Percentiles rank a stretch among this genome's conserved stretches.
These are phyloP conservation scores for Neurospora sp. DNA, from an alignment of 495 filamentous ascomycete genomes.

Conservation along the genomic window DNA sequence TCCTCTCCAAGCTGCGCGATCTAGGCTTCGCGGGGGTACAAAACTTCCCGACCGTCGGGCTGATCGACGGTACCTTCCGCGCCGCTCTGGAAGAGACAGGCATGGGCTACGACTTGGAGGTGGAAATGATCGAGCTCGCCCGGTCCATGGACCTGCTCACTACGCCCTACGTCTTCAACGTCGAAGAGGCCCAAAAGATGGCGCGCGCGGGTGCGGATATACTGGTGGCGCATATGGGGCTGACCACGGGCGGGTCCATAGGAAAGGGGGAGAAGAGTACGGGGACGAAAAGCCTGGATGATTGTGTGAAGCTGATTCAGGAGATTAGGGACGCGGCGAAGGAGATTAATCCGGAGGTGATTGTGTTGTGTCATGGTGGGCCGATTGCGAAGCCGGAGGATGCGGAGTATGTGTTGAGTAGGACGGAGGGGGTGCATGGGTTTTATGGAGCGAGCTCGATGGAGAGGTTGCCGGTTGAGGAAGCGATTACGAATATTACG, in stretches of 20 bases:
- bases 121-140: slow-evolving; percentile 52
- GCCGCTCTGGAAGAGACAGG: slow-evolving; percentile 59
- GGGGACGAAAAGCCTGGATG: slow-evolving; percentile 50
- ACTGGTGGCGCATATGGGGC: slow-evolving; percentile 58
- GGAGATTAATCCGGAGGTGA: slow-evolving; percentile 43
- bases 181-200: slow-evolving; percentile 50
- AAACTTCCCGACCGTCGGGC: slow-evolving; percentile 64
- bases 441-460: slow-evolving; percentile 65
- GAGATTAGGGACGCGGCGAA: slow-evolving; percentile 51
- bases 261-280: slow-evolving; percentile 33
- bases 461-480: slow-evolving; percentile 61
- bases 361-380: slow-evolving; percentile 62
- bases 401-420: slow-evolving; percentile 49
- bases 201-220: slow-evolving; percentile 54
- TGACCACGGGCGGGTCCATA: slow-evolving; percentile 56
- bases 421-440: slow-evolving; percentile 53
- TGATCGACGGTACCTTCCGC: slow-evolving; percentile 59
- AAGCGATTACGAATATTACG: slow-evolving; percentile 52
- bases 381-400: slow-evolving; percentile 54
- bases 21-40: slow-evolving; percentile 59
- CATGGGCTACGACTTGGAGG: slow-evolving; percentile 55
- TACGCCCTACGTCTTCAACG: slow-evolving; percentile 59
- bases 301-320: slow-evolving; percentile 49
- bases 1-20: slow-evolving; percentile 45
- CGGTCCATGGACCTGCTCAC: slow-evolving; percentile 50